Evolutionary conservation across 2,329 filamentous ascomycete species (phyloP), one percentile per base, ranked within the genome.

Genomic region (Myriosclerotinia curreyana): DNA sequence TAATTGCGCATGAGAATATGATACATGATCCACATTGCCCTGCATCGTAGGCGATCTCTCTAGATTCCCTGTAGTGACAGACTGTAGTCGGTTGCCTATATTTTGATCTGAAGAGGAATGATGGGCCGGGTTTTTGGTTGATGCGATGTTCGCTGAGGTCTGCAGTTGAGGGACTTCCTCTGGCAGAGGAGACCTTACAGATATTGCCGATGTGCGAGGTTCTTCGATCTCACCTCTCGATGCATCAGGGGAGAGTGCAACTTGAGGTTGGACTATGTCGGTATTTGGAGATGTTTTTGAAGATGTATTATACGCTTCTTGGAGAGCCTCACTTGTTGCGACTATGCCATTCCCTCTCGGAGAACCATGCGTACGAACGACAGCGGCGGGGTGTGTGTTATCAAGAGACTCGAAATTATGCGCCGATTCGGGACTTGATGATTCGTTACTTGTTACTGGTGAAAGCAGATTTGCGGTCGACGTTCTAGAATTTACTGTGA

Each of bases 371-470:
- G 55, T 48, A 31, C 55, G 28, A 31, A 42, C 25, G 28, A 40
- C 44, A 38, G 44, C 34, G 11, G 60, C 42, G 42, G 54, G 28
- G 34, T 63, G 60, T 38, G 31, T 25, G 20, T 28, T 63, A 48
- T 56, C 15, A 48, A 56, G 58, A 48, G 52, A 17, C 34, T 31
- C 44, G 9, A 22, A 22, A 46, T 14, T 49, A 12, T 58, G 40
- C 42, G 44, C 22, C 22, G 40, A 20, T 25, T 67, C 73, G 31
- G 82, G 82, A 70, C 82, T 85, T 20, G 79, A 38, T 8, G 55
- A 77, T 66, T 87, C 84, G 68, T 88, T 83, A 72, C 85, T 89
- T 14, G 83, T 81, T 15, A 85, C 81, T 40, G 87, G 86, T 17
- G 87, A 88, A 14, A 68, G 67, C 15, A 67, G 46, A 34, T 68